Percentiles rank a stretch among this genome's conserved stretches.
phyloP scores from a whole-genome alignment of 495 filamentous ascomycete genomes.

The Thermochaetoides thermophila region DNA sequence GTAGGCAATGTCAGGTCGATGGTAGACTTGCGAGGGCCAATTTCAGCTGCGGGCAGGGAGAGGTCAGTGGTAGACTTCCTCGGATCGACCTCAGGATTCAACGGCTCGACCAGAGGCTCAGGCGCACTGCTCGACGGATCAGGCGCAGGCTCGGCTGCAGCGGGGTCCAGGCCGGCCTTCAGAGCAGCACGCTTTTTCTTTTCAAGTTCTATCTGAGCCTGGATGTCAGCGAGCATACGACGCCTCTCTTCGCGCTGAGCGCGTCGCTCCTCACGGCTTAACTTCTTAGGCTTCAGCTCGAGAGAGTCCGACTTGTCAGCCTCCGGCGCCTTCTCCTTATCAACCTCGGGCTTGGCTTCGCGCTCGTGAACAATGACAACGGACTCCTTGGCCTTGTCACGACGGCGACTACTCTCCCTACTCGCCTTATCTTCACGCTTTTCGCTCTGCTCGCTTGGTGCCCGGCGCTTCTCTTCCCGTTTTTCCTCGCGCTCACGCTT shows the following conservation, averaged over 20 bases:
- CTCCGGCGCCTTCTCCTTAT: constrained; percentile 14
- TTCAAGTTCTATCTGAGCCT: constrained; percentile 15
- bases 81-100: too few relatives aligned
- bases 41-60: too few relatives aligned
- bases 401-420: constrained; percentile 8
- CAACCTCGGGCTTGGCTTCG: constrained; percentile 13
- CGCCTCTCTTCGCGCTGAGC: constrained; percentile 13
- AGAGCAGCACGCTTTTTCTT: constrained; percentile 12
- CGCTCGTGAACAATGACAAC: constrained; percentile 17
- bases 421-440: constrained; percentile 15
- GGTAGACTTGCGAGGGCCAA: background rate
- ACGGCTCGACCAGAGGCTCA: too few relatives aligned
- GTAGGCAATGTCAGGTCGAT: too few relatives aligned
- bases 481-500: background rate
- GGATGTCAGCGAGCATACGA: constrained; percentile 15
- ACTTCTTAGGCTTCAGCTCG: constrained; percentile 11
- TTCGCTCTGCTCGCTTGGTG: too few relatives aligned
- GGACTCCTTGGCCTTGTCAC: constrained; percentile 7
- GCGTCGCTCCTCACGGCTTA: constrained; percentile 14
- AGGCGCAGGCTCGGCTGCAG: background rate
- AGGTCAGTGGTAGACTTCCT: too few relatives aligned
- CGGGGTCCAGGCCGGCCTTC: constrained; percentile 1
- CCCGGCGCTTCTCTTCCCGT: constrained; percentile 5
- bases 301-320: constrained; percentile 23
- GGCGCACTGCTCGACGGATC: constrained; percentile 10